Base-by-base conservation (phyloP, 805 yeast genomes). In the Candida odintsovae region DNA sequence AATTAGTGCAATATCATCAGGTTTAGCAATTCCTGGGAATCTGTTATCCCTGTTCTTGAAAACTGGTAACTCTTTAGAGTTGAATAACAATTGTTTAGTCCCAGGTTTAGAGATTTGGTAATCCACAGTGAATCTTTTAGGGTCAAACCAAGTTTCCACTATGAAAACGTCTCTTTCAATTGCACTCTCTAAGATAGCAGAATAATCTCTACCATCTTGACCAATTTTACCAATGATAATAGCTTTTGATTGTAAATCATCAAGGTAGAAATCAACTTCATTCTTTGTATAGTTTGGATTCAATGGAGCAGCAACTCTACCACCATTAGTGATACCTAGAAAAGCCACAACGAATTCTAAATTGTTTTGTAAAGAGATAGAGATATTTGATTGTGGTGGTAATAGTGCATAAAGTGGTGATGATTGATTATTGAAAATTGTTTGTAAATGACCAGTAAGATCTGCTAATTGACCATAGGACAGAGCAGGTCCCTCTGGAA, bases 261-360 rank as follows among this genome's bases (percentile, higher is more conserved):
- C 75, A 41, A 84, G 65, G 59, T 82, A 83, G 61, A 82, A 80
- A 55, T 78, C 80, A 58, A 81, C 78, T 63, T 83, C 90, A 29
- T 64, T 54, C 54, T 77, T 74, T 56, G 75, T 80, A 61, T 81
- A 82, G 45, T 72, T 72, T 15, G 87, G 76, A 56, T 83, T 84
- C 59, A 83, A 67, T 13, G 90, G 90, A 2, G 88, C 86, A 19
- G 84, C 85, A 40, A 83, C 69, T 53, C 76, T 69, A 1, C 79
- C 75, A 25, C 77, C 71, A 51, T 76, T 72, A 2, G 86, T 76
- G 22, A 75, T 67, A 2, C 81, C 83, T 20, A 83, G 61, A 57
- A 81, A 83, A 2, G 77, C 65, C 10, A 73, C 71, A 1, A 76
- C 71, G 44, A 81, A 75, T 54, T 83, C 90, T 21, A 83, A 57